These are phyloP conservation scores for Populus deltoides DNA, from an alignment of 345 rosid genomes.

Conservation along the genomic window DNA sequence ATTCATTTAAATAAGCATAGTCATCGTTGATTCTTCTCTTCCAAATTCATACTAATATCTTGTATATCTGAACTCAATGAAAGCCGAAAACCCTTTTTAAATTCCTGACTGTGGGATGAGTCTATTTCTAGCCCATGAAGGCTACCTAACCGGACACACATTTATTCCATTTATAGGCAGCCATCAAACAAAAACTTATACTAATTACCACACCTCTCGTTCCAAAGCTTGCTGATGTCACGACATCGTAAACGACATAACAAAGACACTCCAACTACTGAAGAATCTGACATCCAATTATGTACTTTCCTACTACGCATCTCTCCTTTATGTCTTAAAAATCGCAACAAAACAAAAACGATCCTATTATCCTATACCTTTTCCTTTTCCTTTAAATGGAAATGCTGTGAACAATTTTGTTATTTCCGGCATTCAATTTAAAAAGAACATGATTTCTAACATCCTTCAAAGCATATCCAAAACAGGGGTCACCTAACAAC, in stretches of 20 bases:
- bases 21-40: neutral
- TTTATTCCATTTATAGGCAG: neutral
- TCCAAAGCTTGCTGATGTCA: neutral
- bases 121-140: neutral
- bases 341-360: neutral
- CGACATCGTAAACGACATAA: neutral
- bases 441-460: neutral
- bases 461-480: neutral
- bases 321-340: neutral
- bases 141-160: neutral
- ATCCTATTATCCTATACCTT: neutral
- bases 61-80: neutral
- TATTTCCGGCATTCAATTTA: neutral
- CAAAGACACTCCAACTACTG: neutral
- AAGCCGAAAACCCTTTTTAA: neutral
- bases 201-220: neutral
- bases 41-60: neutral
- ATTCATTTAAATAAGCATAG: neutral
- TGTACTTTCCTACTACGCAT: neutral
- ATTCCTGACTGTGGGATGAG: neutral
- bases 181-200: neutral
- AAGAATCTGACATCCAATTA: neutral
- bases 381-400: neutral
- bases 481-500: neutral
- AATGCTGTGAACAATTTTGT: neutral